Percentiles rank a stretch among this genome's conserved stretches.
phyloP scores from a whole-genome alignment of 169 alveolate species.

The Perkinsus marinus region DNA sequence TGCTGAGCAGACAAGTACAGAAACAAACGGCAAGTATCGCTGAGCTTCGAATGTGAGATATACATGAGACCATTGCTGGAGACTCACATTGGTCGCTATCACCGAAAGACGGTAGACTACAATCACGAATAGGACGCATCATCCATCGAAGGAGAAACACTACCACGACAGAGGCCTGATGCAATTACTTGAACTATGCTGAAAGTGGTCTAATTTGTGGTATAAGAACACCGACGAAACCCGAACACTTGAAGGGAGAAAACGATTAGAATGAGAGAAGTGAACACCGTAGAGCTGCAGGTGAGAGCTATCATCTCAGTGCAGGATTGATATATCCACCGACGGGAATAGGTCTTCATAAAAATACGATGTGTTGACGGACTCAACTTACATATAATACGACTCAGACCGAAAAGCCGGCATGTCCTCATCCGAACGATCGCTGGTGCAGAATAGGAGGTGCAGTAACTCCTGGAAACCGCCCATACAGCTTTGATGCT shows the following conservation, averaged over 20 bases:
- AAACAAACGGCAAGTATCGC: too few relatives aligned
- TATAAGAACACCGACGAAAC: background rate
- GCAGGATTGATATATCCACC: background rate
- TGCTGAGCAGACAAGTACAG: background rate
- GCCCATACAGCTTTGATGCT: background rate
- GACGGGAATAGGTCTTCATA: background rate
- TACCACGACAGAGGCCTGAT: background rate
- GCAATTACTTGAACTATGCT: background rate
- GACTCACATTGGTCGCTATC: too few relatives aligned
- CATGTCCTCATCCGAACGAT: background rate
- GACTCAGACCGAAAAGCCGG: background rate
- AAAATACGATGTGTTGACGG: background rate
- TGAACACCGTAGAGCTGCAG: background rate
- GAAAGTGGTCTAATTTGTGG: background rate
- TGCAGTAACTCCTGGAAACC: background rate
- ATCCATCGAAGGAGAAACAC: too few relatives aligned
- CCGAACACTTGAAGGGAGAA: background rate
- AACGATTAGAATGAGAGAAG: background rate
- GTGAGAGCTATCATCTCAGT: background rate
- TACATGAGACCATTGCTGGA: background rate
- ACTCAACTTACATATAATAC: background rate
- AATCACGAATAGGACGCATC: too few relatives aligned
- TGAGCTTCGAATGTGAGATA: background rate
- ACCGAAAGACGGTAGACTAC: too few relatives aligned
- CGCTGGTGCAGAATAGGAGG: background rate